Conservation (phyloP, 2,329 filamentous ascomycete genomes). For the Chaetomium olivaceum region DNA sequence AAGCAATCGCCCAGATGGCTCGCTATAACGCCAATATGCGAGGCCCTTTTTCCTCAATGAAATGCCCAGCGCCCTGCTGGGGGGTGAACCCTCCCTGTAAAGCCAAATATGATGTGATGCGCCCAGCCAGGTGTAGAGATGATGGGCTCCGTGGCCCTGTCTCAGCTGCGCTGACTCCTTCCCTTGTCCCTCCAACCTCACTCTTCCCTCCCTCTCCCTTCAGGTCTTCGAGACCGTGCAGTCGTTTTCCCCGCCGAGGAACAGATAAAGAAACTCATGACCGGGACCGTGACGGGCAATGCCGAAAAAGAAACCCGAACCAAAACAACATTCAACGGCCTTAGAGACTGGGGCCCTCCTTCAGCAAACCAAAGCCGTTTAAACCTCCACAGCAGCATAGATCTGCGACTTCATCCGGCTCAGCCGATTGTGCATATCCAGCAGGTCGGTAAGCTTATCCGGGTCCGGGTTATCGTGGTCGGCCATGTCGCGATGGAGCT, state of each 20-base stretch:
- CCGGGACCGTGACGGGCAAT: neutral
- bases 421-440: slow-evolving; percentile 57
- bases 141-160: neutral
- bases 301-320: neutral
- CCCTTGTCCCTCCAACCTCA: neutral
- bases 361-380: slow-evolving; percentile 25
- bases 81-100: neutral
- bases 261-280: neutral
- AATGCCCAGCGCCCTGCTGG: neutral
- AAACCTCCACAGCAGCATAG: slow-evolving; percentile 45
- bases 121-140: neutral
- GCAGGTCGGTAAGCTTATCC: slow-evolving; percentile 52
- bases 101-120: slow-evolving; percentile 1
- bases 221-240: neutral
- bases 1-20: neutral
- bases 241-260: neutral
- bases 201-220: neutral
- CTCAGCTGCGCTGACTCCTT: neutral
- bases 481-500: slow-evolving; percentile 57
- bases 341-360: neutral
- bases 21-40: slow-evolving; percentile 5
- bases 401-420: slow-evolving; percentile 61
- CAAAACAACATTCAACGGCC: too few species aligned
- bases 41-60: neutral
- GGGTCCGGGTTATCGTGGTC: slow-evolving; percentile 52